phyloP scores from a whole-genome alignment of 345 rosid genomes.

The Sonneratia caseolaris region DNA sequence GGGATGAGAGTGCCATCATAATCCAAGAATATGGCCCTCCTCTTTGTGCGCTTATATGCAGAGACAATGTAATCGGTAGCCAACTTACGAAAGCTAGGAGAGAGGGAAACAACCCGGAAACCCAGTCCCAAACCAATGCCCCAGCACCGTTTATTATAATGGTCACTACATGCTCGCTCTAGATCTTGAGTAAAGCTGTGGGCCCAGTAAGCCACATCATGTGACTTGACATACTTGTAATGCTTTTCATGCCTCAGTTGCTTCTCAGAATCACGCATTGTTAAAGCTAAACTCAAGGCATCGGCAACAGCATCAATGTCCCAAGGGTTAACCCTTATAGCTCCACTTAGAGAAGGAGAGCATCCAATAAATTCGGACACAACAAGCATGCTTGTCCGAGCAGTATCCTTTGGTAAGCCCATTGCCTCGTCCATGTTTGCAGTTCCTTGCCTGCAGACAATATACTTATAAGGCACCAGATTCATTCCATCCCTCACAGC shows the following conservation, averaged over 20 bases:
- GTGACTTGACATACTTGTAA: constrained; percentile 61
- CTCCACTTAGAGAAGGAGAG: constrained; percentile 81
- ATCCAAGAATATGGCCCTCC: constrained; percentile 71
- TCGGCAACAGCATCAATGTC: constrained; percentile 69
- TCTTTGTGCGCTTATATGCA: constrained; percentile 42
- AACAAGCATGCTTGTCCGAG: constrained; percentile 67
- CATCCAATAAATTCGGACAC: constrained; percentile 81
- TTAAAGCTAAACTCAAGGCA: constrained; percentile 43
- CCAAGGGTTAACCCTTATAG: constrained; percentile 81
- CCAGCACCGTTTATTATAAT: constrained; percentile 70
- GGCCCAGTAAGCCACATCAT: constrained; percentile 72
- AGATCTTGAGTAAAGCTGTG: constrained; percentile 62
- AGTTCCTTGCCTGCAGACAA: constrained; percentile 72
- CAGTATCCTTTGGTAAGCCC: constrained; percentile 27
- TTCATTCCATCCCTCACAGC: constrained; percentile 91
- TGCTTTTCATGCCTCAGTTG: constrained; percentile 68
- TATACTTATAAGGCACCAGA: constrained; percentile 67
- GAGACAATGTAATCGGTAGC: constrained; percentile 49
- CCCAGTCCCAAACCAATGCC: constrained; percentile 68
- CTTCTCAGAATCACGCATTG: constrained; percentile 55
- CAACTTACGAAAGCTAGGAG: constrained; percentile 62
- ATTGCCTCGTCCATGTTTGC: constrained; percentile 44
- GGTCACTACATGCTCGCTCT: constrained; percentile 62
- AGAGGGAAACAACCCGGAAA: constrained; percentile 59
- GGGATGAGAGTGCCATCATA: constrained; percentile 73